Base-by-base conservation (phyloP, 352 stramenopile species). In the Phytophthora colocasiae region DNA sequence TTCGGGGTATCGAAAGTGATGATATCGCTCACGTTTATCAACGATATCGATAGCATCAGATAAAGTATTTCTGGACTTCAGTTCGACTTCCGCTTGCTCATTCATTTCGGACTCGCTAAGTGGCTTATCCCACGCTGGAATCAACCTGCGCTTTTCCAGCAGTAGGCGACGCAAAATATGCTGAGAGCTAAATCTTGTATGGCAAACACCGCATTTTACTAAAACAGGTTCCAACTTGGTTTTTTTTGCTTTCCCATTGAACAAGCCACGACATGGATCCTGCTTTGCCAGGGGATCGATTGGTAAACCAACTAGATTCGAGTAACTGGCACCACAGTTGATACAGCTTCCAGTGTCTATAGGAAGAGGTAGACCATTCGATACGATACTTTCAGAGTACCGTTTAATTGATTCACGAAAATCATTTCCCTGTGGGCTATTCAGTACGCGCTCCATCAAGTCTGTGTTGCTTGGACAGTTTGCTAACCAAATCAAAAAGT, bases 401-500 rank as follows among this genome's bases (percentile, higher is more conserved):
- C 6, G 4, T n/a, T 40, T 12, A 6, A 40, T 9, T 12, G 34
- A 40, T 9, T 40, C 34, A 22, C 39, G 17, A 44, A 44, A 44
- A 6, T 22, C 2, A 10, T 22, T 17, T 10, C 12, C 10, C 6
- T 44, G 4, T 2, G 6, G 4, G 6, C 9, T 44, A 4, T 22
- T 2, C 3, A 44, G 39, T 22, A 22, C 9, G 7, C 3, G 5
- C 17, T 44, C 15, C 10, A 19, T 22, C 22, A 6, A 3, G 2
- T 11, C 15, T 22, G 39, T 22, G 14, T 44, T 44, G 8, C 12
- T 9, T 5, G 39, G 39, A 22, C 39, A 17, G 6, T 7, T 3
- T 3, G 3, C 2, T 17, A 44, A 22, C 39, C 39, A 44, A 1
- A 44, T 44, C 10, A 44, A 22, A 63, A 63, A 63, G 34, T 56